phyloP scores from a whole-genome alignment of 108 stramenopile species.

The Fragilariopsis cylindrus region DNA sequence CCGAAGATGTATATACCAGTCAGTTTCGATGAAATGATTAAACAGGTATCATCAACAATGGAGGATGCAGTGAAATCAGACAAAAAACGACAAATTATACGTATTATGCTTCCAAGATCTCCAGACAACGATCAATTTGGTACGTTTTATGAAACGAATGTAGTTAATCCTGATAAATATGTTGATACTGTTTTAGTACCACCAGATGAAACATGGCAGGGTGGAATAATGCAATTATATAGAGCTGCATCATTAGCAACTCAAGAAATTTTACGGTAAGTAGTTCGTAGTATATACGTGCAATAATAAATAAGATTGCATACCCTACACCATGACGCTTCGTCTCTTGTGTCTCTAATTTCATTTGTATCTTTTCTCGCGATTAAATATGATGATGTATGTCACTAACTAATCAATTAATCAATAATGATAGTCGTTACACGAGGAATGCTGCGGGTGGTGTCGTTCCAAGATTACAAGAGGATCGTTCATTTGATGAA shows the following conservation, averaged over 20 bases:
- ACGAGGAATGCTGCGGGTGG: constrained; percentile 40
- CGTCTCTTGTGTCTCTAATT: not conserved
- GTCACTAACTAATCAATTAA: not conserved
- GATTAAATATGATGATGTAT: not conserved
- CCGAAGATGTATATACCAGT: constrained; percentile 55
- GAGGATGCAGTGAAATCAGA: constrained; percentile 62
- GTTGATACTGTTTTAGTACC: constrained; percentile 59
- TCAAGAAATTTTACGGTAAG: constrained; percentile 56
- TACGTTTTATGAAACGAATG: constrained; percentile 49
- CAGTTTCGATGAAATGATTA: constrained; percentile 75
- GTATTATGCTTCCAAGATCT: constrained; percentile 74
- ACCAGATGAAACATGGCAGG: constrained; percentile 89
- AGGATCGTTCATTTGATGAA: constrained; percentile 86
- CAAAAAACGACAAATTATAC: constrained; percentile 67
- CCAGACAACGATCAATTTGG: constrained; percentile 59
- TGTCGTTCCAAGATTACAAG: constrained; percentile 71
- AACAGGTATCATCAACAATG: constrained; percentile 65
- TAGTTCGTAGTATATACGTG: constrained; percentile 15
- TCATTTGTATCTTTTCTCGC: not conserved
- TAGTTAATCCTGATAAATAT: constrained; percentile 27
- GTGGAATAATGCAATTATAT: constrained; percentile 91
- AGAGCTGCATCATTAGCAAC: constrained; percentile 66
- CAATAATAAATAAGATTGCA: constrained; percentile 6
- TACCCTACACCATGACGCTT: not conserved
- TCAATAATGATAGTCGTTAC: constrained; percentile 18